These are phyloP conservation scores for Phytophthora pistaciae DNA, from an alignment of 352 stramenopile genomes.

Conservation along the genomic window DNA sequence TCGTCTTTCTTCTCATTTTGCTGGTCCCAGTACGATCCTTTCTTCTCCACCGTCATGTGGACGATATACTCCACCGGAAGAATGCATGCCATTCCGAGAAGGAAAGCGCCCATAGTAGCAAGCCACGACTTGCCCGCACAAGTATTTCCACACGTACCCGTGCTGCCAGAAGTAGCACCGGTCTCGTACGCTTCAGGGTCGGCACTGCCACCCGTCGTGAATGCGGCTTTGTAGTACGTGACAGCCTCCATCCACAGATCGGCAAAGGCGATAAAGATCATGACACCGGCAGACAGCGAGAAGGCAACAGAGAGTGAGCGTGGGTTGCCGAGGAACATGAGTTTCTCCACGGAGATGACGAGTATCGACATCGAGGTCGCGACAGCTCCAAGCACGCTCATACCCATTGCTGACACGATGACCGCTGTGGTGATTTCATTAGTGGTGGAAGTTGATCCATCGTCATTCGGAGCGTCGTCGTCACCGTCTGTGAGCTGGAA, in stretches of 20 bases:
- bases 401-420: slow-evolving; percentile 72
- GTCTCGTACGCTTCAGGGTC: slow-evolving; percentile 79
- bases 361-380: slow-evolving; percentile 75
- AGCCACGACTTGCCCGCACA: slow-evolving; percentile 72
- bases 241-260: slow-evolving; percentile 71
- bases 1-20: slow-evolving; percentile 29
- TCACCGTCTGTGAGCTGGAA: slow-evolving; percentile 70
- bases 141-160: slow-evolving; percentile 65
- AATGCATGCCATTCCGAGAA: slow-evolving; percentile 70
- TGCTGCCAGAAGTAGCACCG: slow-evolving; percentile 38
- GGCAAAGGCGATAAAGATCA: slow-evolving; percentile 82
- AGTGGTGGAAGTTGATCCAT: slow-evolving; percentile 39
- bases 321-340: slow-evolving; percentile 73
- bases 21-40: slow-evolving; percentile 31
- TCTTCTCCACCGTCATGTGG: slow-evolving; percentile 34
- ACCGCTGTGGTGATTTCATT: slow-evolving; percentile 57
- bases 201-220: slow-evolving; percentile 57
- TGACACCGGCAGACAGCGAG: slow-evolving; percentile 76
- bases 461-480: slow-evolving; percentile 55
- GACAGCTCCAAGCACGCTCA: slow-evolving; percentile 77
- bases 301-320: slow-evolving; percentile 73
- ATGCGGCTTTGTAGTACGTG: slow-evolving; percentile 63
- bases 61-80: slow-evolving; percentile 63
- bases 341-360: slow-evolving; percentile 69
- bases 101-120: slow-evolving; percentile 62